phyloP scores from a whole-genome alignment of 2,329 filamentous ascomycete species.

The Aspergillus arachidicola region DNA sequence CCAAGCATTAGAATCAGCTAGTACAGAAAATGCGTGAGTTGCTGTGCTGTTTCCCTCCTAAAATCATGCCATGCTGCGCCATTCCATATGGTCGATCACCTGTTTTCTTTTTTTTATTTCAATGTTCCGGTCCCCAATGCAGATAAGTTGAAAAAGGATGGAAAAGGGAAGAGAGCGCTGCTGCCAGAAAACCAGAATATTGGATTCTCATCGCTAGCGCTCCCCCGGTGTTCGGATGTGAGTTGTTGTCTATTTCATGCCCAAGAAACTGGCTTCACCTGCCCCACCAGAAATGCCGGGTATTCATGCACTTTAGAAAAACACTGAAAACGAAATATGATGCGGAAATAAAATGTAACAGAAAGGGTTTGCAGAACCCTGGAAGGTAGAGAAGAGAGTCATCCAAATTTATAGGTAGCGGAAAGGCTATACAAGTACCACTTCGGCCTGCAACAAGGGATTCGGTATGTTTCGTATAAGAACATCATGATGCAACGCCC shows the following conservation, averaged over 20 bases:
- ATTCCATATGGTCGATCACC: neutral
- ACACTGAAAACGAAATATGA: neutral
- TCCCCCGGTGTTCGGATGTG: neutral
- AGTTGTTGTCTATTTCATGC: conserved; percentile 4
- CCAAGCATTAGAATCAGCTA: neutral
- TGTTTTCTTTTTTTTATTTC: neutral
- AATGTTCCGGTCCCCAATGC: neutral
- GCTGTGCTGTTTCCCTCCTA: neutral
- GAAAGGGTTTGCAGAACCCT: neutral
- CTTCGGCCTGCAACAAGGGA: neutral
- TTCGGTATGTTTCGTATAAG: neutral
- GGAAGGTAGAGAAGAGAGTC: conserved; percentile 1
- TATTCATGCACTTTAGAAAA: neutral
- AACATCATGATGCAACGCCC: conserved; percentile 50
- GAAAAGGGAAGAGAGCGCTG: neutral
- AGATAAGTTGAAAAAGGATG: neutral
- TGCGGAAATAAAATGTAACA: neutral
- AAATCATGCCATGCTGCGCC: neutral
- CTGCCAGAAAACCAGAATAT: neutral
- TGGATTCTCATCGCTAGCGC: neutral
- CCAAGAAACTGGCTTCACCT: neutral
- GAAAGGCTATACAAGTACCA: neutral
- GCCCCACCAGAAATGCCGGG: neutral
- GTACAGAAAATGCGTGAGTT: neutral
- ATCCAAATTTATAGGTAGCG: neutral